These are phyloP conservation scores for Rhytidiadelphus loreus DNA, from an alignment of 225 moss, liverwort and hornwort genomes.

Conservation along the genomic window DNA sequence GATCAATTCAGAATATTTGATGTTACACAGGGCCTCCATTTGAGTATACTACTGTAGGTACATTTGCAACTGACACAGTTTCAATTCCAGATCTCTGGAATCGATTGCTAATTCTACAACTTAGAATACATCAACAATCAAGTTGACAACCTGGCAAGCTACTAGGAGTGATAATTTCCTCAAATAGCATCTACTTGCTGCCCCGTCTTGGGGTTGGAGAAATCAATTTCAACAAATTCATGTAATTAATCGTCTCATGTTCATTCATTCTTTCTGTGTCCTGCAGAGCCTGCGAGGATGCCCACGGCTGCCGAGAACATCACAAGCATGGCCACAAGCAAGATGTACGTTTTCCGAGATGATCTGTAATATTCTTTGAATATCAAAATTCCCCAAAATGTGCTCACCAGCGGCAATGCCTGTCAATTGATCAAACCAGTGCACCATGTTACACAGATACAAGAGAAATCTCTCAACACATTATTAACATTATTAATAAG, in stretches of 20 bases:
- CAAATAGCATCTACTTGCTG: not conserved
- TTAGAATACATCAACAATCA: not conserved
- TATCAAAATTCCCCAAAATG: constrained; percentile 78
- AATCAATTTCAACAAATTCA: not conserved
- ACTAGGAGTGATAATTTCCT: not conserved
- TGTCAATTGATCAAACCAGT: not conserved
- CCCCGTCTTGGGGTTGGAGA: not conserved
- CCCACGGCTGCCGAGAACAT: constrained; percentile 79
- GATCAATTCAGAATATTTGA: not conserved
- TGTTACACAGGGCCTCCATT: not conserved
- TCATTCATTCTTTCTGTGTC: constrained; percentile 16
- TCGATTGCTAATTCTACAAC: not conserved
- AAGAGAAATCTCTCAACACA: not conserved
- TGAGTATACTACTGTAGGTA: not conserved
- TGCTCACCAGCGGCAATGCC: constrained; percentile 91
- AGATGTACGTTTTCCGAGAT: constrained; percentile 58
- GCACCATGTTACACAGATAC: not conserved
- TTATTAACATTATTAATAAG: no score
- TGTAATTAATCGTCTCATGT: not conserved
- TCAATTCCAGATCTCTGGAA: not conserved
- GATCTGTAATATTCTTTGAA: constrained; percentile 86
- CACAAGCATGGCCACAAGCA: constrained; percentile 62
- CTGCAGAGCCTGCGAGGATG: constrained; percentile 67
- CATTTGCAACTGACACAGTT: not conserved
- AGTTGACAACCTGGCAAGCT: not conserved